Evolutionary conservation across 2,329 filamentous ascomycete genomes (phyloP), one percentile per base, ranked within the genome.

Genomic region (Podosphaera xanthii): DNA sequence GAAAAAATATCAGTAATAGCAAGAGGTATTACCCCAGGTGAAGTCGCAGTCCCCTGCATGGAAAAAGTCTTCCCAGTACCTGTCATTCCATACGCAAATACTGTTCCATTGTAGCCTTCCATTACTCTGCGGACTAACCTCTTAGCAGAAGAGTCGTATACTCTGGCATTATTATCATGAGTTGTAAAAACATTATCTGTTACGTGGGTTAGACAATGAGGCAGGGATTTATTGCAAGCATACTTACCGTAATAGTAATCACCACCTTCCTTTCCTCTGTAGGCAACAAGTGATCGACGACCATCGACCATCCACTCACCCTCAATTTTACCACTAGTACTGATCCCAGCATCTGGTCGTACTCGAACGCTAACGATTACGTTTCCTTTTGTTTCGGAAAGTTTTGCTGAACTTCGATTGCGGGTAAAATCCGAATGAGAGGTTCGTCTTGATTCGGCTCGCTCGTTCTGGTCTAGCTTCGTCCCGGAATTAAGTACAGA

Each of bases 1-100:
- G 92, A 97, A 71, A 98, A 98, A 58, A 98, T 98, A 69, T 98
- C 92, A 62, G 92, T 97, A 66, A 98, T 97, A 46, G 92, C 92
- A 46, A 97, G 76, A 5, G 92, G 92, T 59, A 98, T 98, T 35
- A 98, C 92, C 73, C 92, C 92, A 0, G 92, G 92, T 46, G 89
- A 94, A 2, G 87, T 87, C 53, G 90, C 89, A 9, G 92, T 98
- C 65, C 92, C 92, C 74, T 98, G 92, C 92, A 98, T 98, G 46
- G 91, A 97, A 70, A 97, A 98, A 0, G 92, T 98, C 74, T 98
- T 98, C 65, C 92, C 92, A 0, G 92, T 97, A 62, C 92, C 92
- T 3, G 92, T 98, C 90, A 97, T 97, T 68, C 92, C 92, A 70
- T 98, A 98, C 22, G 91, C 91, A 70, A 98, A 97, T 33, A 98